Base-by-base conservation (phyloP, 2,329 filamentous ascomycete species). In the Chrysosporium queenslandicum region DNA sequence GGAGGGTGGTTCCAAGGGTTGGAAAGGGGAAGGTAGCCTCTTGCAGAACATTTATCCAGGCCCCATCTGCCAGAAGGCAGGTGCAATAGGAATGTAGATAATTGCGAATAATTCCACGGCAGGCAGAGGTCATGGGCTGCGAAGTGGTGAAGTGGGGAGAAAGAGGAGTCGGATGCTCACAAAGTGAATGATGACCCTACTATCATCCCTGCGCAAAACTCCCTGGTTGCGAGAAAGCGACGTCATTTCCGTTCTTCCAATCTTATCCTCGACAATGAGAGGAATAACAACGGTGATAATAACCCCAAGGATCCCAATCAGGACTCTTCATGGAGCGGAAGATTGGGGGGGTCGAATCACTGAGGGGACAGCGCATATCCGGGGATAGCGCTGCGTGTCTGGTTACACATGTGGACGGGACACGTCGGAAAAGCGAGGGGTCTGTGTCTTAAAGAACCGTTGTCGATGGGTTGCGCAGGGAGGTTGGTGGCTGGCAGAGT, bases 121-220 rank as follows among this genome's bases (percentile, higher is more conserved):
- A n/a, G n/a, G n/a, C n/a, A 47, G 41, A 50, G 43, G 25, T 23
- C 45, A 53, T 36, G 41, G 45, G 53, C 18, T 32, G 29, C 21
- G 23, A 41, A 8, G 40, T 40, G 30, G 11, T 36, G 21, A 12
- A 45, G n/a, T 20, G 46, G 6, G 40, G 23, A 34, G 21, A 20
- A 20, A 11, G 14, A 37, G 30, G 40, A 29, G 40, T 50, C 30
- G 27, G 42, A 29, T 20, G 66, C 78, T 65, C 72, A 91, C 87
- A 71, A 94, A 90, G 68, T 94, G 87, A 56, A 94, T 71, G 63
- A 94, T 84, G 64, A 87, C 74, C 61, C 86, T 78, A 61, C 77
- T 50, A 37, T 55, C 49, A 53, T 55, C 53, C 46, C 27, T 50
- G 29, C 46, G 46, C 36, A 53, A 43, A 36, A 34, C 40, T 27